Base-by-base conservation (phyloP, 2,329 filamentous ascomycete species). In the Trichoderma atrobrunneum region DNA sequence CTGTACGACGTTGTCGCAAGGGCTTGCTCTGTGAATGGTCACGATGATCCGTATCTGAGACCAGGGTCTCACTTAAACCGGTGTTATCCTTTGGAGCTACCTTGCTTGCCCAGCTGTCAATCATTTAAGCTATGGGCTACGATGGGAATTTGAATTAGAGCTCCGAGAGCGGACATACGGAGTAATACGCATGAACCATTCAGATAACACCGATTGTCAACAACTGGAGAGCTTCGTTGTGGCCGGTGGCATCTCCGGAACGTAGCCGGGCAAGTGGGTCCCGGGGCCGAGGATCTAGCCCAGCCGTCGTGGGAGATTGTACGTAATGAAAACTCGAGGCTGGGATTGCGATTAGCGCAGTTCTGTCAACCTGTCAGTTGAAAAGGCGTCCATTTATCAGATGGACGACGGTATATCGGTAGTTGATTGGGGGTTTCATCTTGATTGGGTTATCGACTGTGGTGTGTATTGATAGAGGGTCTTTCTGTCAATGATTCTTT, bases 271-370 rank as follows among this genome's bases (percentile, higher is more conserved):
- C 26, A 60, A 51, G 54, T 60, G 65, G 65, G 56, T 30, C 65
- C 26, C 54, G 54, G 54, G 6, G 28, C 36, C 54, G 65, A 24
- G 18, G 54, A 60, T 48, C 65, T 68, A 60, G 56, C 65, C 65
- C 65, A 68, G 65, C 65, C 65, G 65, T 10, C 18, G 8, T 51
- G 65, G 36, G 56, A 34, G 2, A 26, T 68, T 68, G 65, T 68
- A 68, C 65, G 65, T 68, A 68, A 68, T 60, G 26, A 18, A 60
- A 60, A 68, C n/a, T 57, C 24, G 16, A 43, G 28, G 16, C 61
- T 48, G 39, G 39, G 61, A 63, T 12, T 43, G 24, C n/a, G 34
- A 63, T 43, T 39, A 8, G 48, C 51, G 51, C 62, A 16, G 5
- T 7, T 6, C 7, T n/a, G 39, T 43, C 16, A 43, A n/a, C 14